Conservation (phyloP, 1,284 basidiomycete species). For the Microbotryomycetes sp. region DNA sequence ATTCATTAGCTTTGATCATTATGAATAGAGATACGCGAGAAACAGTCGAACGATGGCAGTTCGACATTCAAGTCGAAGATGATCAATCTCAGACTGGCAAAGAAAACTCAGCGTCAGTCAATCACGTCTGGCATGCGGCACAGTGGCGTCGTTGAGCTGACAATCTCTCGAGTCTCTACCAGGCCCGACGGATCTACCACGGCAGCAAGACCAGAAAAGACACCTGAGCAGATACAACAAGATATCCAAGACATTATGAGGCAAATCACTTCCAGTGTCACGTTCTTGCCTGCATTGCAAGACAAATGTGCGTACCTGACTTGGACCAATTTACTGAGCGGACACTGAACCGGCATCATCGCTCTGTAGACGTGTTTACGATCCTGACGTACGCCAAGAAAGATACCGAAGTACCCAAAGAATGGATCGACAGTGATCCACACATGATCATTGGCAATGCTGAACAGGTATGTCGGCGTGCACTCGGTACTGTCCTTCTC, state of each 20-base stretch:
- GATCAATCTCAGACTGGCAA: slow-evolving; percentile 18
- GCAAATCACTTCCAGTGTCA: slow-evolving; percentile 94
- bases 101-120: slow-evolving; percentile 38
- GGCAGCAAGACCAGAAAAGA: slow-evolving; percentile 42
- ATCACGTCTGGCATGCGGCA: slow-evolving; percentile 3
- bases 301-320: slow-evolving; percentile 68
- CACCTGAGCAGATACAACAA: slow-evolving; percentile 86
- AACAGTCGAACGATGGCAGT: slow-evolving; percentile 95
- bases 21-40: slow-evolving; percentile 87
- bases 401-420: slow-evolving; percentile 77
- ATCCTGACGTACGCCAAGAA: slow-evolving; percentile 85
- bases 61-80: slow-evolving; percentile 76
- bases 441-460: slow-evolving; percentile 92
- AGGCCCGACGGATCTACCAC: slow-evolving; percentile 6
- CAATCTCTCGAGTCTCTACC: slow-evolving; percentile 52
- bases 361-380: slow-evolving; percentile 58
- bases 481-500: slow-evolving; percentile 35
- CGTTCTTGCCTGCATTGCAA: slow-evolving; percentile 89
- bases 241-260: slow-evolving; percentile 98
- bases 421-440: slow-evolving; percentile 93
- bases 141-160: slow-evolving; percentile 39
- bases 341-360: neutral
- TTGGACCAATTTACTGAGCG: neutral
- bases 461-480: slow-evolving; percentile 65
- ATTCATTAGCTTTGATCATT: slow-evolving; percentile 89